Percentiles rank a stretch among this genome's conserved stretches.
Conservation (phyloP, 2,329 filamentous ascomycete species). For the Fusarium decemcellulare region DNA sequence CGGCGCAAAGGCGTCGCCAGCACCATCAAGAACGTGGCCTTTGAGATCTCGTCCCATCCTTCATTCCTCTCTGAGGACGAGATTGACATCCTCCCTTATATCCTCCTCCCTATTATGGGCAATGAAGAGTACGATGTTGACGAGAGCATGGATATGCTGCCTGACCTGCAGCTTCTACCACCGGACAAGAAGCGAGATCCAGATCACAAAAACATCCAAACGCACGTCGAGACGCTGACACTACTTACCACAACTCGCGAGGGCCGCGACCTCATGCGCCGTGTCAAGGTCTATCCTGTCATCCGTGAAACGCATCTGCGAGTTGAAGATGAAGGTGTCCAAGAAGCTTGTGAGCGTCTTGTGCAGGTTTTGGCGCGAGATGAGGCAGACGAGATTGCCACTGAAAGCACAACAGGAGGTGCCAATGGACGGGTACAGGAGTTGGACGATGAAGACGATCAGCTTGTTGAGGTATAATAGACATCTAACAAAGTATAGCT, state of each 20-base stretch:
- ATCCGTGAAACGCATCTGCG: constrained; percentile 87
- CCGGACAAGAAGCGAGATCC: constrained; percentile 90
- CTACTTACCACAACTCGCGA: constrained; percentile 84
- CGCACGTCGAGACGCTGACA: constrained; percentile 90
- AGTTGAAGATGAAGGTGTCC: constrained; percentile 83
- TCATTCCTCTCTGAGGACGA: constrained; percentile 79
- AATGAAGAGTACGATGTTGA: constrained; percentile 91
- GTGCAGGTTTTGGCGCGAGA: constrained; percentile 92
- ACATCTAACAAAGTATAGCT: neutral
- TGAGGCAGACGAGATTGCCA: constrained; percentile 67
- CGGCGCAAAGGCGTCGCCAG: constrained; percentile 94
- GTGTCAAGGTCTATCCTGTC: constrained; percentile 89
- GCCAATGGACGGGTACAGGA: constrained; percentile 59
- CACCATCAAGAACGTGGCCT: constrained; percentile 94
- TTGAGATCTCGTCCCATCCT: constrained; percentile 82
- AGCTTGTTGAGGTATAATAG: constrained; percentile 67
- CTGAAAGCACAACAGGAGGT: constrained; percentile 31
- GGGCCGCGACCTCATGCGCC: constrained; percentile 81
- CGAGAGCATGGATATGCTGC: constrained; percentile 87
- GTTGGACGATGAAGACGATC: constrained; percentile 65
- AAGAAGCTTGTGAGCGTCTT: constrained; percentile 87
- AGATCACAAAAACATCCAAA: constrained; percentile 83
- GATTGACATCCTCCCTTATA: constrained; percentile 88
- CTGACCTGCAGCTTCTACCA: constrained; percentile 89
- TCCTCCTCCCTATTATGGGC: constrained; percentile 89